A percentile compares a stretch with the other conserved stretches of the same genome.
Evolutionary conservation across 192 early-diverging fungal species (phyloP).

Genomic region (Fimicolochytrium jonesii): DNA sequence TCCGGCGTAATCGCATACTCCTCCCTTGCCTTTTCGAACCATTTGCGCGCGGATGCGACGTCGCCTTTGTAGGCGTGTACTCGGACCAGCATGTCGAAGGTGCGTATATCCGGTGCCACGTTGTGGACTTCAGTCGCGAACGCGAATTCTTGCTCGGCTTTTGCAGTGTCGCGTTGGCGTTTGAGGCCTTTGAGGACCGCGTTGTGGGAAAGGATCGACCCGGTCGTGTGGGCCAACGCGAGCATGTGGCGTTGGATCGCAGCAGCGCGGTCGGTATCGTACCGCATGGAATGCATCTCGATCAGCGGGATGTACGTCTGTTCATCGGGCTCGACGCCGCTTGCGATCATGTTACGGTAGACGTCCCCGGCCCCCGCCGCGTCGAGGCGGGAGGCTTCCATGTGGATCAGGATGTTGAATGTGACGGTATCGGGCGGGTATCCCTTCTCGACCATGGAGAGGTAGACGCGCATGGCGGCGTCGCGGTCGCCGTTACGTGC

Average conservation of each 20-base stretch:
- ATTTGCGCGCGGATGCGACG: conserved; percentile 8
- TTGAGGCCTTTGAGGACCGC: background rate
- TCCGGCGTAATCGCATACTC: conserved; percentile 7
- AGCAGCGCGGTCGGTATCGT: conserved; percentile 6
- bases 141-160: background rate
- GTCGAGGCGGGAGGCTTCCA: conserved; percentile 9
- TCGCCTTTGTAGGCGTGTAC: conserved; percentile 16
- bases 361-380: conserved; percentile 15
- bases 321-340: background rate
- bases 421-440: conserved; percentile 26
- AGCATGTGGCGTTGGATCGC: background rate
- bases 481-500: conserved; percentile 7
- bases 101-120: conserved; percentile 19
- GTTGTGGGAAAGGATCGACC: conserved; percentile 10
- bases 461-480: conserved; percentile 7
- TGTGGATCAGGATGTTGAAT: conserved; percentile 35
- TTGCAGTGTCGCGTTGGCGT: background rate
- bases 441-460: conserved; percentile 8
- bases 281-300: background rate
- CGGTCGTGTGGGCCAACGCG: background rate
- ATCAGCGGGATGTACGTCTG: conserved; percentile 15
- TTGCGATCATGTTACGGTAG: conserved; percentile 2
- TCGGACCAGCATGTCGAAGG: conserved; percentile 37
- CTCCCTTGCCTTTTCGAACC: conserved; percentile 22
- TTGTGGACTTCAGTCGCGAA: background rate